Evolutionary conservation across 1,284 basidiomycete species (phyloP), one percentile per base, ranked within the genome.

Genomic region (Ceratobasidium sp.): DNA sequence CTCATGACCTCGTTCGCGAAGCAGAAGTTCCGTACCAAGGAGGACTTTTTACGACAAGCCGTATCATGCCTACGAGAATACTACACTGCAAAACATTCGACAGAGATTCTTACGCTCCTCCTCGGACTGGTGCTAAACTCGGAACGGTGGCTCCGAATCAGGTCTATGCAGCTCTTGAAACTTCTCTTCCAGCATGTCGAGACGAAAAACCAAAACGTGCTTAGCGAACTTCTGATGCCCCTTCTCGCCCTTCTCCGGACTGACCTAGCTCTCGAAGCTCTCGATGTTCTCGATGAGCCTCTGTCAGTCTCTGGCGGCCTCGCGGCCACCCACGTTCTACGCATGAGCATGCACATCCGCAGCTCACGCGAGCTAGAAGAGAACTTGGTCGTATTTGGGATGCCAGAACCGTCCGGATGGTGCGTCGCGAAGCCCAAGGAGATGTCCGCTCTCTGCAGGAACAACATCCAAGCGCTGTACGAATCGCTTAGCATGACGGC

Each of bases 21-120:
- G 84, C 88, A 89, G 30, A 93, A 95, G 60, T 98, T 98, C 88
- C 89, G 96, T 59, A 96, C 96, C 1, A 94, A 94, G 83, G 97
- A 98, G 77, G 96, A 98, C 84, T 96, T 98, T 84, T 89, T 97
- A 78, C 91, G 96, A 2, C 96, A 98, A 83, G 96, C 96, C 0
- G 92, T 96, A 23, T 88, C 90, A 2, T 93, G 94, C 80, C 88
- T 98, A 57, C 91, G 95, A 41, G 95, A 97, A 82, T 67, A 73
- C 23, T 60, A 78, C 52, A 73, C 90, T 30, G 82, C 83, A 68
- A 91, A 89, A 81, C 88, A 87, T 83, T 96, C 89, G 93, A 91
- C 88, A 46, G 90, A 94, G 62, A 89, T 96, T 50, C 91, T 94
- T 65, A 94, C 94, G 0, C 87, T 96, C 10, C 89, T 98, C 16